A percentile compares a stretch with the other conserved stretches of the same genome.
phyloP scores from a whole-genome alignment of 2,329 filamentous ascomycete genomes.

The Zymoseptoria tritici region DNA sequence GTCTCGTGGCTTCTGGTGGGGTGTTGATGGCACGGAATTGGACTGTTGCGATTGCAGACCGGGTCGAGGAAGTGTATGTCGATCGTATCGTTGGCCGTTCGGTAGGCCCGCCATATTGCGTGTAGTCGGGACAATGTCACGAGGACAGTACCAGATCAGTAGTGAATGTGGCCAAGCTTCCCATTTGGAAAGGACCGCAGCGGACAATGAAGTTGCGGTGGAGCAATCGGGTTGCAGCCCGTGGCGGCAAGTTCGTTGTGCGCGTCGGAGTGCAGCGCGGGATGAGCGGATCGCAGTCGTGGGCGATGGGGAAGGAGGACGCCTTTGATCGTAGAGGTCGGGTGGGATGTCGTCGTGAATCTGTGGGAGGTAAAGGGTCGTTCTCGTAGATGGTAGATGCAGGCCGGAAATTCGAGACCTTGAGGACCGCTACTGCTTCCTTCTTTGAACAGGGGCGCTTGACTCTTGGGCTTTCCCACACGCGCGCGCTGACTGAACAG shows the following conservation, averaged over 20 bases:
- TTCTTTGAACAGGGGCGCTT: slow-evolving; percentile 1
- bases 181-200: slow-evolving; percentile 17
- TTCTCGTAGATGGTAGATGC: slow-evolving; percentile 9
- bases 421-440: background rate
- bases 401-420: background rate
- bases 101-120: slow-evolving; percentile 16
- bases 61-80: slow-evolving; percentile 20
- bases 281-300: background rate
- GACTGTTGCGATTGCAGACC: slow-evolving; percentile 53
- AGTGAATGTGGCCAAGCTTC: slow-evolving; percentile 16
- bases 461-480: background rate
- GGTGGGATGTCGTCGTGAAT: background rate
- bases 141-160: slow-evolving; percentile 21
- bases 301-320: background rate
- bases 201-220: slow-evolving; percentile 7
- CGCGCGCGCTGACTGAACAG: background rate
- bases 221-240: background rate
- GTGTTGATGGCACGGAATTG: slow-evolving; percentile 87
- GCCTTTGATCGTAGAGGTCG: background rate
- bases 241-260: slow-evolving; percentile 3
- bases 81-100: slow-evolving; percentile 17
- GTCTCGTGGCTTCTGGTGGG: slow-evolving; percentile 78
- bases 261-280: background rate
- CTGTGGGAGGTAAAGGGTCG: background rate
- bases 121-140: slow-evolving; percentile 20